Evolutionary conservation across 2,329 filamentous ascomycete genomes (phyloP), one percentile per base, ranked within the genome.

Genomic region (Clonostachys chloroleuca): DNA sequence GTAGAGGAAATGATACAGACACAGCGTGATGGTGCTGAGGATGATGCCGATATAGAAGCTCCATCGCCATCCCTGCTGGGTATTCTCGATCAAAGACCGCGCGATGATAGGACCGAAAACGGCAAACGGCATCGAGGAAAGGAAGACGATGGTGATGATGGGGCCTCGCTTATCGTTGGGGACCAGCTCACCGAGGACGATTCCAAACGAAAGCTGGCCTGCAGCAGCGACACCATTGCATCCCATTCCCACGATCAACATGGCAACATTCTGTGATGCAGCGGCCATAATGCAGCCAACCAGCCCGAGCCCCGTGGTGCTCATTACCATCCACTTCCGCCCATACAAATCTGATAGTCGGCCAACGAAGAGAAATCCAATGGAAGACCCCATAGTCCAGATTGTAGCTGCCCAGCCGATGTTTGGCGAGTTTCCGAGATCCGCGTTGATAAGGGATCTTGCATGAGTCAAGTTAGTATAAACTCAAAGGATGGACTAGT

Each of bases 31-130:
- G n/a, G 60, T 62, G 35, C 62, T 65, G 47, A 72, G 60, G 45
- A 75, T 71, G 52, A 72, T 70, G 47, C 68, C 69, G 5, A 78
- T 53, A 52, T 73, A 77, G 56, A 73, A 80, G 47, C 60, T 67
- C 71, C 73, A 76, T 39, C 75, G 63, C 74, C 75, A 79, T 16
- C 62, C 58, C 5, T 64, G 55, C 5, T 52, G 56, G 1, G 73
- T 75, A 43, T 72, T 62, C 20, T 63, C 48, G 47, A 73, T 68
- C 36, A 77, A 64, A 5, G 61, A 57, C n/a, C 68, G 62, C 4
- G 73, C 73, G 46, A 78, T 72, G 40, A 75, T 58, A 16, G 72
- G 71, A 0, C 73, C 75, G 47, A 72, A 69, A 30, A 67, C 62
- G 47, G 69, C 67, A 49, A 67, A 69, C 12, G 67, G 66, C 20